Conservation (phyloP, 2,329 filamentous ascomycete genomes). For the Microsporum canis region DNA sequence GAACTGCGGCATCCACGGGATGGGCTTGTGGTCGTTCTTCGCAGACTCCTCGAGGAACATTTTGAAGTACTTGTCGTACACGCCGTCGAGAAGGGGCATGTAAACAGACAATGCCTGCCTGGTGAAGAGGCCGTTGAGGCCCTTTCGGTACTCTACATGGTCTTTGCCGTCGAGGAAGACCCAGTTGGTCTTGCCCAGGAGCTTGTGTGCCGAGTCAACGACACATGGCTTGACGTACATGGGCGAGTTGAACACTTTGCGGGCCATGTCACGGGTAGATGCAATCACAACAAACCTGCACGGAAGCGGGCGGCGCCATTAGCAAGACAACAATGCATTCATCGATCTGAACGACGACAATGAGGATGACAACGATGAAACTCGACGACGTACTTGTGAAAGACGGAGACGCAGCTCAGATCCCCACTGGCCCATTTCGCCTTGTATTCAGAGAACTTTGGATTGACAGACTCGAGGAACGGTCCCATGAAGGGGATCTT, state of each 20-base stretch:
- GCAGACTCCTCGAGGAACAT: slow-evolving; percentile 65
- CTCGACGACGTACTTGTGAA: slow-evolving; percentile 69
- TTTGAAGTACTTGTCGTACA: slow-evolving; percentile 79
- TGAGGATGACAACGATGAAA: not conserved
- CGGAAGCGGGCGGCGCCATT: not conserved
- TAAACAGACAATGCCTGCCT: slow-evolving; percentile 78
- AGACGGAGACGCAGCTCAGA: slow-evolving; percentile 93
- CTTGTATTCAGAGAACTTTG: slow-evolving; percentile 83
- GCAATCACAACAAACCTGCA: slow-evolving; percentile 90
- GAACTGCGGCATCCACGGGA: slow-evolving; percentile 83
- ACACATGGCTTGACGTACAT: slow-evolving; percentile 89
- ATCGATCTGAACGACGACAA: not conserved
- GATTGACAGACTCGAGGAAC: slow-evolving; percentile 83
- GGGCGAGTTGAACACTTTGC: slow-evolving; percentile 94
- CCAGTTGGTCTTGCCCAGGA: slow-evolving; percentile 86
- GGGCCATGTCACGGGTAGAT: slow-evolving; percentile 84
- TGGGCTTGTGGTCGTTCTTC: slow-evolving; percentile 58
- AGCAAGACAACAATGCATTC: not conserved
- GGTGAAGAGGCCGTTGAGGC: slow-evolving; percentile 88
- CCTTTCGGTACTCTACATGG: slow-evolving; percentile 95
- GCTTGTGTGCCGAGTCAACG: slow-evolving; percentile 86
- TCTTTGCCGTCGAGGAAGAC: slow-evolving; percentile 92
- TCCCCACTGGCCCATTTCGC: slow-evolving; percentile 85
- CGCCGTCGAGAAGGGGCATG: slow-evolving; percentile 82
- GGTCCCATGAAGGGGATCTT: slow-evolving; percentile 89